A percentile compares a stretch with the other conserved stretches of the same genome.
These are phyloP conservation scores for Candida succiphila DNA, from an alignment of 805 yeast genomes.

Conservation along the genomic window DNA sequence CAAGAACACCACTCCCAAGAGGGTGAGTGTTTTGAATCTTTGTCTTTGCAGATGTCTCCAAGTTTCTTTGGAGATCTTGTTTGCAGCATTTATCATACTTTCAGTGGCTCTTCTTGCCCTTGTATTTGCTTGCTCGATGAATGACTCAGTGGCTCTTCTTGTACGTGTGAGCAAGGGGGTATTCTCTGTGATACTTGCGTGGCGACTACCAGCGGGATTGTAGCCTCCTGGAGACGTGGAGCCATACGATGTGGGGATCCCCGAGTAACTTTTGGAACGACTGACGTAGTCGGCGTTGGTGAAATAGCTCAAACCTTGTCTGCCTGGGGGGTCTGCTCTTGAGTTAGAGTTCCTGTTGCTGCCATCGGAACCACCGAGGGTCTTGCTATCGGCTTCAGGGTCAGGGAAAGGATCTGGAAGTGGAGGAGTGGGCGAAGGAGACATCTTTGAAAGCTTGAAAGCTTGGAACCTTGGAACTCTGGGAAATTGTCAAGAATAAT, in stretches of 20 bases:
- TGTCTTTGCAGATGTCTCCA: slow-evolving; percentile 19
- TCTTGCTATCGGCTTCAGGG: too few relatives aligned
- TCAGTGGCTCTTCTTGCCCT: slow-evolving; percentile 17
- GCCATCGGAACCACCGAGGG: too few relatives aligned
- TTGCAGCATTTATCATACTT: slow-evolving; percentile 10
- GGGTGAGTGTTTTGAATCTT: slow-evolving; percentile 34
- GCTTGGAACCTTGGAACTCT: too few relatives aligned
- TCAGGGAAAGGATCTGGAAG: too few relatives aligned
- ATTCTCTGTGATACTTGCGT: neutral
- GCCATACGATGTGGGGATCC: too few relatives aligned
- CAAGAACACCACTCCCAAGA: slow-evolving; percentile 40
- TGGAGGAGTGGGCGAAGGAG: too few relatives aligned
- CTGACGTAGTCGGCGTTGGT: neutral
- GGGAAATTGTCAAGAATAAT: too few relatives aligned
- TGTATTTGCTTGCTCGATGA: slow-evolving; percentile 3
- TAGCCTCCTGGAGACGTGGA: too few relatives aligned
- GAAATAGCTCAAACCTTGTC: neutral
- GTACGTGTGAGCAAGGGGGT: slow-evolving; percentile 1
- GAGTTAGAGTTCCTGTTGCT: too few relatives aligned
- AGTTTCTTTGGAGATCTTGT: slow-evolving; percentile 15
- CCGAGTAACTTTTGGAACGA: neutral
- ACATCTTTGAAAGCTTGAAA: too few relatives aligned
- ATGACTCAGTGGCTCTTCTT: slow-evolving; percentile 2
- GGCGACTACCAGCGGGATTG: neutral
- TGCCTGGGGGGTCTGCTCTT: too few relatives aligned